phyloP scores from a whole-genome alignment of 2,329 filamentous ascomycete genomes.

The Aspergillus calidoustus region DNA sequence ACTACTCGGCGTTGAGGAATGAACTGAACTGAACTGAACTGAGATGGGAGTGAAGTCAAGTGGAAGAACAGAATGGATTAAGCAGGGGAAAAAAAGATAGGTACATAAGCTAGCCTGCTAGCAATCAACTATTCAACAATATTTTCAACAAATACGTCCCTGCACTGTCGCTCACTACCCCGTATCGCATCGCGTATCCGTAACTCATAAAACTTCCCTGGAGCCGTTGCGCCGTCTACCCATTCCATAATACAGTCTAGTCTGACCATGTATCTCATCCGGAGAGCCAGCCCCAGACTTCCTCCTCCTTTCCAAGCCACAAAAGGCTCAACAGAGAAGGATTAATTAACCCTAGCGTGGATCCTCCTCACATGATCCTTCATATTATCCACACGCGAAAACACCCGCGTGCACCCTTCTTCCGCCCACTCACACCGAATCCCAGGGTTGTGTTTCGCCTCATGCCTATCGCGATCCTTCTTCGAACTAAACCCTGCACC shows the following conservation, averaged over 20 bases:
- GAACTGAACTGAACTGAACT: neutral
- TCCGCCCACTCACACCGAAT: slow-evolving; percentile 59
- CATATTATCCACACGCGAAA: slow-evolving; percentile 68
- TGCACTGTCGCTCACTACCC: neutral
- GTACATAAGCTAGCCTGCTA: slow-evolving; percentile 10
- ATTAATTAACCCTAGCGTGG: slow-evolving; percentile 36
- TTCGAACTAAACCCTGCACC: slow-evolving; percentile 66
- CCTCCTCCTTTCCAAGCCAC: neutral
- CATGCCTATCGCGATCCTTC: slow-evolving; percentile 65
- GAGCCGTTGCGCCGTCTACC: neutral
- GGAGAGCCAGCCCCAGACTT: slow-evolving; percentile 3
- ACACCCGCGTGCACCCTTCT: slow-evolving; percentile 60
- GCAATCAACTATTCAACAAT: slow-evolving; percentile 8
- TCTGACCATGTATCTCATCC: neutral
- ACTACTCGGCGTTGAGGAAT: neutral
- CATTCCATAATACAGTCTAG: neutral
- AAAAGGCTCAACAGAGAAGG: neutral
- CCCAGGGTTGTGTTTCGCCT: slow-evolving; percentile 66
- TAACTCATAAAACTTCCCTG: neutral
- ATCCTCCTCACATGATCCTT: slow-evolving; percentile 54
- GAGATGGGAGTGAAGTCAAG: neutral
- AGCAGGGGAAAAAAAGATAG: neutral
- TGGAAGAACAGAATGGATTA: slow-evolving; percentile 1
- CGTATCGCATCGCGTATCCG: neutral
- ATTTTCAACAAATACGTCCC: slow-evolving; percentile 9